Evolutionary conservation across 1,139 yeast species (phyloP).

Genomic region (Protomyces gravidus): DNA sequence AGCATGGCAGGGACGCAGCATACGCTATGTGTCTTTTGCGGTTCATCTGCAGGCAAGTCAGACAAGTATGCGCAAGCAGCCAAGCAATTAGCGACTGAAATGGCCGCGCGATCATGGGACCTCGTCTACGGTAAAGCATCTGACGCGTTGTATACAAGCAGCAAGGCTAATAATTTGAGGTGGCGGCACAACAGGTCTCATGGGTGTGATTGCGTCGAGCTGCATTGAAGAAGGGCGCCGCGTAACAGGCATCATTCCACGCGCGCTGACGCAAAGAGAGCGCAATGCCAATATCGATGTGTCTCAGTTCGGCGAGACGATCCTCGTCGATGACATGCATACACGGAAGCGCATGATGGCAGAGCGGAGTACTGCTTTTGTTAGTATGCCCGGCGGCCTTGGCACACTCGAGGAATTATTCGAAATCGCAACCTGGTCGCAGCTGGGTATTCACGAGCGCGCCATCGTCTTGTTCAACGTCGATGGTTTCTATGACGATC

Average conservation of each 20-base stretch:
- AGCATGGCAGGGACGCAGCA: neutral
- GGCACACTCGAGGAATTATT: slow-evolving; percentile 73
- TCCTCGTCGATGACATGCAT: slow-evolving; percentile 84
- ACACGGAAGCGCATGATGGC: slow-evolving; percentile 86
- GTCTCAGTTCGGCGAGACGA: slow-evolving; percentile 71
- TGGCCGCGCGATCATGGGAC: slow-evolving; percentile 19
- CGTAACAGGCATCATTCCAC: slow-evolving; percentile 83
- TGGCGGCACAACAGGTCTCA: slow-evolving; percentile 74
- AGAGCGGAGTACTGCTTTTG: slow-evolving; percentile 76
- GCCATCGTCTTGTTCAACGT: slow-evolving; percentile 75
- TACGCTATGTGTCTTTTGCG: slow-evolving; percentile 28
- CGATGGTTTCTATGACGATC: slow-evolving; percentile 67
- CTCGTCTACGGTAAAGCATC: slow-evolving; percentile 61
- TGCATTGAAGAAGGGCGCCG: slow-evolving; percentile 59
- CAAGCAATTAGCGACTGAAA: slow-evolving; percentile 7
- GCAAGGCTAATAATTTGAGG: no score
- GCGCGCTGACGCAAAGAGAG: slow-evolving; percentile 72
- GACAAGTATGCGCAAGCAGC: slow-evolving; percentile 19
- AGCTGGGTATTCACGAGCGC: slow-evolving; percentile 75
- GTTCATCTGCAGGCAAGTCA: slow-evolving; percentile 21
- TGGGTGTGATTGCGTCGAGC: slow-evolving; percentile 80
- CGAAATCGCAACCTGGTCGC: slow-evolving; percentile 89
- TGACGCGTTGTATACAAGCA: no score
- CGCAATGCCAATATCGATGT: slow-evolving; percentile 54
- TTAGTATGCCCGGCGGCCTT: slow-evolving; percentile 89